phyloP scores from a whole-genome alignment of 495 filamentous ascomycete species.

The Aspergillus sparsus region DNA sequence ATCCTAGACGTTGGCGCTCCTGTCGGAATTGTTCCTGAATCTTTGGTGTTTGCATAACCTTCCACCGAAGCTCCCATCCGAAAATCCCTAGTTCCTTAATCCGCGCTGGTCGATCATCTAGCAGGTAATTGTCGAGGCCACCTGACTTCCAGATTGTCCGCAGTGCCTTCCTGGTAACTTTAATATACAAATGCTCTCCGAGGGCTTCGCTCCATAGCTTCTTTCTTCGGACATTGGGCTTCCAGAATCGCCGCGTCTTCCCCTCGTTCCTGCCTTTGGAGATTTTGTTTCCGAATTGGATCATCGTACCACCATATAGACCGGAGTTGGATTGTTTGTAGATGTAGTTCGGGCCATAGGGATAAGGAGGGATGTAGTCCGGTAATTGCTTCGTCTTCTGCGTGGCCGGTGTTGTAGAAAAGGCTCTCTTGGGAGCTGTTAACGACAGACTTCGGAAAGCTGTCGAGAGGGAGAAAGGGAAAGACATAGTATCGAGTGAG shows the following conservation, averaged over 20 bases:
- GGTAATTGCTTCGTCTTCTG: conserved; percentile 41
- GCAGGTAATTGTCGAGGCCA: conserved; percentile 86
- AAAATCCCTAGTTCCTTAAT: conserved; percentile 82
- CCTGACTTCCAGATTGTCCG: conserved; percentile 85
- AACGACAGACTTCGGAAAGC: conserved; percentile 48
- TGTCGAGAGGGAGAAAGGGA: conserved; percentile 41
- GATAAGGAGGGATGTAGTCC: conserved; percentile 69
- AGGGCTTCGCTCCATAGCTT: conserved; percentile 71
- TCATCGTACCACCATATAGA: conserved; percentile 74
- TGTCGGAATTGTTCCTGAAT: conserved; percentile 59
- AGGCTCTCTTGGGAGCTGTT: conserved; percentile 42
- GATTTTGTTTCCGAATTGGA: conserved; percentile 92
- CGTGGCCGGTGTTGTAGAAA: conserved; percentile 42
- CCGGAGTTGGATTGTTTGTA: conserved; percentile 90
- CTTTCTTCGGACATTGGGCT: conserved; percentile 82
- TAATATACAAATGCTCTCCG: conserved; percentile 63
- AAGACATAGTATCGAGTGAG: conserved; percentile 34
- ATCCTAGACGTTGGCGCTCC: conserved; percentile 54
- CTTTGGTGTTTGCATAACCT: conserved; percentile 71
- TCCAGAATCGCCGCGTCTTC: conserved; percentile 85
- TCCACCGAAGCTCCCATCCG: conserved; percentile 86
- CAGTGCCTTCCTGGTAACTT: conserved; percentile 74
- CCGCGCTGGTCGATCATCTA: conserved; percentile 69
- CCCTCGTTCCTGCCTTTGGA: conserved; percentile 67
- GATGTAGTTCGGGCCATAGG: conserved; percentile 71